A percentile compares a stretch with the other conserved stretches of the same genome.
phyloP scores from a whole-genome alignment of 306 rosid genomes.

The Rosa persica region DNA sequence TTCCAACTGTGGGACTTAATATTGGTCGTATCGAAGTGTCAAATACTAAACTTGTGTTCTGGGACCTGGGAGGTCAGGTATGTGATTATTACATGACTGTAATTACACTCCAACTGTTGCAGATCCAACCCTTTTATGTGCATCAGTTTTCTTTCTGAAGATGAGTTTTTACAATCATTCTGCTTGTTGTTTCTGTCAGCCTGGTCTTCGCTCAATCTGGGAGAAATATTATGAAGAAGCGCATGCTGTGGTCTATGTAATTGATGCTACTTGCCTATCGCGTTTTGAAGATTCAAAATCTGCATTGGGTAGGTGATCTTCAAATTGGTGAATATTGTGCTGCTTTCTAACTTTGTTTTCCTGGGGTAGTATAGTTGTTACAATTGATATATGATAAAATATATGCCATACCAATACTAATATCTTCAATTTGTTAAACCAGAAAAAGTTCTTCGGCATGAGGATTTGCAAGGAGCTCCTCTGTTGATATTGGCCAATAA shows the following conservation, averaged over 20 bases:
- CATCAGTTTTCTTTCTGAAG: conserved; percentile 3
- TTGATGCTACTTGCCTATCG: conserved; percentile 82
- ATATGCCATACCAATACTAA: conserved; percentile 21
- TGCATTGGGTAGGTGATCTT: conserved; percentile 78
- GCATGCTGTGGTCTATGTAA: conserved; percentile 85
- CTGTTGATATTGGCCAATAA: conserved; percentile 90
- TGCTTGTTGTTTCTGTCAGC: conserved; percentile 43
- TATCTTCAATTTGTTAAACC: conserved; percentile 39
- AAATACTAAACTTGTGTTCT: conserved; percentile 79
- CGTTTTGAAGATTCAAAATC: conserved; percentile 97
- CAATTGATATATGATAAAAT: conserved; percentile 5
- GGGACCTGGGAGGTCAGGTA: conserved; percentile 99
- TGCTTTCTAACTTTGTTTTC: conserved; percentile 17
- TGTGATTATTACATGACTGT: conserved; percentile 5
- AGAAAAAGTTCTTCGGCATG: conserved; percentile 94
- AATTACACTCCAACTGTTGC: not conserved
- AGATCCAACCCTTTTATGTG: not conserved
- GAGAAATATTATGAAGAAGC: conserved; percentile 99
- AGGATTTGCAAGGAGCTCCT: conserved; percentile 98
- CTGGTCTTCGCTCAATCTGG: conserved; percentile 98
- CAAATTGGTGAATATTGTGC: conserved; percentile 16
- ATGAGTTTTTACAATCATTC: conserved; percentile 14
- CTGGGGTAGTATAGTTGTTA: conserved; percentile 9
- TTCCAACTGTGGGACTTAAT: conserved; percentile 98
- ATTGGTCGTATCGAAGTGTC: conserved; percentile 92